Conservation (phyloP, 176 grass and related monocot species). For the Zoysia japonica region DNA sequence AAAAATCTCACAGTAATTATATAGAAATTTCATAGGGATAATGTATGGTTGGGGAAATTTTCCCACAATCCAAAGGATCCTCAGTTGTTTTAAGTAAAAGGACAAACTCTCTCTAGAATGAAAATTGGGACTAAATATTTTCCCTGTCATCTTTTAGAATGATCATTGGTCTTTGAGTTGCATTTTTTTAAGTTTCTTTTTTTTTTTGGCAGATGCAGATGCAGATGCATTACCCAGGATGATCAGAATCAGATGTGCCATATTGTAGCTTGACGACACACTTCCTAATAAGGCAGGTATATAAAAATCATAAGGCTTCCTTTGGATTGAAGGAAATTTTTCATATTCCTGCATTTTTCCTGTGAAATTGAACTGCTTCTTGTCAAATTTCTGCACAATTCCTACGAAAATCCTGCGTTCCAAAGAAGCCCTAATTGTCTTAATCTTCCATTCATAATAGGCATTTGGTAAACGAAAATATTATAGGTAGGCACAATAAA, state of each 20-base stretch:
- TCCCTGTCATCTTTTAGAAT: background rate
- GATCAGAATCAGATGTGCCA: slow-evolving; percentile 7
- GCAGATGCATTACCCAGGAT: background rate
- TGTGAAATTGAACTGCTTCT: no score
- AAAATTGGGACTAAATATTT: background rate
- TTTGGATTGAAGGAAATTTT: no score
- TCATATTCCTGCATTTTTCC: no score
- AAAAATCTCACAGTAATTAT: no score
- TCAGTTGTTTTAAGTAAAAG: no score
- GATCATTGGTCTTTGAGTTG: background rate
- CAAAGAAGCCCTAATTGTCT: background rate
- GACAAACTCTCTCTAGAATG: background rate
- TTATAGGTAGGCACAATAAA: slow-evolving; percentile 32
- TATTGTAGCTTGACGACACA: background rate
- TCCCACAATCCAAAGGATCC: no score
- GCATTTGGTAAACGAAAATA: background rate
- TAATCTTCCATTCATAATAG: slow-evolving; percentile 28
- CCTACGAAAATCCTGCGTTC: no score
- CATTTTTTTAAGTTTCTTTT: background rate
- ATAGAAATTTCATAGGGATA: no score
- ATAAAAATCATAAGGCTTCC: background rate
- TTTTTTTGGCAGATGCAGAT: background rate
- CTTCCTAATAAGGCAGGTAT: slow-evolving; percentile 5
- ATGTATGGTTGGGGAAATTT: no score
- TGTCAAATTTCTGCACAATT: no score